Conservation (phyloP, 225 moss, liverwort and hornwort species). For the Physcomitrium patens region DNA sequence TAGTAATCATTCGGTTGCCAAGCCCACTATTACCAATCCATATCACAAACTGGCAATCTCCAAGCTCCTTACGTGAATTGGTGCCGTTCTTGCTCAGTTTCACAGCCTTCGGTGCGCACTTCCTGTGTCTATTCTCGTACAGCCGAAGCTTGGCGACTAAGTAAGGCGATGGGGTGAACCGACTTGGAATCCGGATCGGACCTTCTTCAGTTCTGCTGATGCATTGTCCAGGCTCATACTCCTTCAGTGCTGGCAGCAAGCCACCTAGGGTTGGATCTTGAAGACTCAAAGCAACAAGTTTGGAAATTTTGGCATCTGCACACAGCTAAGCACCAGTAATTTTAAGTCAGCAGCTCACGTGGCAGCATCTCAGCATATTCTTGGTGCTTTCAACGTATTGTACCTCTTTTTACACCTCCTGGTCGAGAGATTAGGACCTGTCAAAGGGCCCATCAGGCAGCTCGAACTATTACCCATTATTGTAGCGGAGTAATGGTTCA, state of each 20-base stretch:
- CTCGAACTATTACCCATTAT: background rate
- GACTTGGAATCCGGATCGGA: constrained; percentile 42
- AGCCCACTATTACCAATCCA: constrained; percentile 75
- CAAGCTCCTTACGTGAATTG: constrained; percentile 34
- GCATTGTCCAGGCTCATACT: constrained; percentile 36
- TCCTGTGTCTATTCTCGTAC: constrained; percentile 43
- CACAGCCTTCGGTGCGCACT: constrained; percentile 38
- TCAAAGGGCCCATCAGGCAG: constrained; percentile 9
- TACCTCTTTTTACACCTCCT: constrained; percentile 14
- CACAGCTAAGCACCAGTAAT: background rate
- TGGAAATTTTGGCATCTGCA: constrained; percentile 37
- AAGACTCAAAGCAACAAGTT: constrained; percentile 3
- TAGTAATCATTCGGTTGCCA: constrained; percentile 79
- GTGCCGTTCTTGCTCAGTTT: constrained; percentile 35
- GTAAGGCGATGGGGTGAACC: constrained; percentile 34
- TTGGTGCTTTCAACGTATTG: too few species aligned
- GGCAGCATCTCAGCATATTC: background rate
- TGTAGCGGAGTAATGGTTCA: constrained; percentile 20
- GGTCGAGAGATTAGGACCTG: constrained; percentile 17
- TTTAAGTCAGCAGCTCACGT: constrained; percentile 9
- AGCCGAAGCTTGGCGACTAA: constrained; percentile 51
- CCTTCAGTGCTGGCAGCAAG: constrained; percentile 35
- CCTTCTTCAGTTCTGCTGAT: constrained; percentile 44
- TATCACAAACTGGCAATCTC: constrained; percentile 46
- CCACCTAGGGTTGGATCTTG: constrained; percentile 45